These are phyloP conservation scores for Penstemon newberryi DNA, from an alignment of 257 asterid species.

Conservation along the genomic window DNA sequence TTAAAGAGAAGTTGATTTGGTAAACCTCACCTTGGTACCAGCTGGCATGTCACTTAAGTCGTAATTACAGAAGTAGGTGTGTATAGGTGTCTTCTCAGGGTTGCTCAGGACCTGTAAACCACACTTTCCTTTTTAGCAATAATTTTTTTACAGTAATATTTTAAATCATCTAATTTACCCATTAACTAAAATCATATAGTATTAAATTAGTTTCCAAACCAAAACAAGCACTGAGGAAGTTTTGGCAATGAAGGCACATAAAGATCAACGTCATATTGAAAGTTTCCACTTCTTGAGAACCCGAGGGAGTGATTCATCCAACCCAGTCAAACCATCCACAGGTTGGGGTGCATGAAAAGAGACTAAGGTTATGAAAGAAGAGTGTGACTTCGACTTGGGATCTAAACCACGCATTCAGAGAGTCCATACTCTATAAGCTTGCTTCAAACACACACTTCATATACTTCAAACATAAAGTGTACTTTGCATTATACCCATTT, in stretches of 20 bases:
- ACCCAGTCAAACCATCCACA: constrained; percentile 2
- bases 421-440: neutral
- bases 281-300: neutral
- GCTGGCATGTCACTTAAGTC: constrained; percentile 89
- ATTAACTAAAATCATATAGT: no score
- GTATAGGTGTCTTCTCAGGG: constrained; percentile 86
- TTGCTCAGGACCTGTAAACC: constrained; percentile 73
- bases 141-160: neutral
- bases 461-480: no score
- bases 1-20: constrained; percentile 9
- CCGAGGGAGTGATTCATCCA: neutral
- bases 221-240: neutral
- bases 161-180: no score
- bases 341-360: neutral
- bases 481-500: neutral
- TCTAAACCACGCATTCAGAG: neutral
- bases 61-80: constrained; percentile 73
- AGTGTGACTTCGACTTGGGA: neutral
- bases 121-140: constrained; percentile 17
- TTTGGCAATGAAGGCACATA: neutral
- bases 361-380: neutral
- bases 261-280: neutral
- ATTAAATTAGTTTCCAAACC: neutral
- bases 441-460: neutral
- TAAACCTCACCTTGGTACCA: constrained; percentile 69